Evolutionary conservation across 75 land plant genomes (phyloP).

Genomic region (Sequoia sempervirens): DNA sequence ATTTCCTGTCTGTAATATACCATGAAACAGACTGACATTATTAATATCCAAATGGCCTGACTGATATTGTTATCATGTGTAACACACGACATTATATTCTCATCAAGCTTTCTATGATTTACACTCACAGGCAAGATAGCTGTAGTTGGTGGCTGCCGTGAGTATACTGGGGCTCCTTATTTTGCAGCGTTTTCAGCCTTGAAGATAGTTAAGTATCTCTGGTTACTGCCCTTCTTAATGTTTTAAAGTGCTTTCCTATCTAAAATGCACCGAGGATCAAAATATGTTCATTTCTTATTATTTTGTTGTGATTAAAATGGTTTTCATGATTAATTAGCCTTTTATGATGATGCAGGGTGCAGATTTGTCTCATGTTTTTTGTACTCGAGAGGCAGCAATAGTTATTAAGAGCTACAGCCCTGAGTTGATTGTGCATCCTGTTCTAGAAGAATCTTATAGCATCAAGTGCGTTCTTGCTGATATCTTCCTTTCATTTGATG

Average conservation of each 20-base stretch:
- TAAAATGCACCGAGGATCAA: not conserved
- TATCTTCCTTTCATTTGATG: slow-evolving; percentile 5
- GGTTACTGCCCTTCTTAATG: not conserved
- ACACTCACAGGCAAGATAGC: slow-evolving; percentile 85
- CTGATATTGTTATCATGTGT: not conserved
- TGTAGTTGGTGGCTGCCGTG: slow-evolving; percentile 95
- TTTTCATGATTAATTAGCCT: too few species aligned
- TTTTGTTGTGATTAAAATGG: too few species aligned
- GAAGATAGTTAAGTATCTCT: slow-evolving; percentile 58
- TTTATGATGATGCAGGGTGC: slow-evolving; percentile 69
- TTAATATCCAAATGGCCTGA: not conserved
- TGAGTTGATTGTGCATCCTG: slow-evolving; percentile 92
- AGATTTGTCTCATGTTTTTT: slow-evolving; percentile 97
- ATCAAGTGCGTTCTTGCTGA: slow-evolving; percentile 36
- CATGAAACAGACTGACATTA: not conserved
- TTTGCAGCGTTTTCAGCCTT: slow-evolving; percentile 94
- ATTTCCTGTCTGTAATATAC: not conserved
- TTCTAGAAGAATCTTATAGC: slow-evolving; percentile 84
- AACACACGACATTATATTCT: not conserved
- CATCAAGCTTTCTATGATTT: not conserved
- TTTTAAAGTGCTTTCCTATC: not conserved
- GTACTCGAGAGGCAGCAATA: slow-evolving; percentile 86
- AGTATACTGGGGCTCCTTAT: slow-evolving; percentile 97
- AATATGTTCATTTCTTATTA: not conserved
- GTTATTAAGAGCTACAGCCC: slow-evolving; percentile 98